Conservation (phyloP, 2,329 filamentous ascomycete genomes). For the Madurella mycetomatis region DNA sequence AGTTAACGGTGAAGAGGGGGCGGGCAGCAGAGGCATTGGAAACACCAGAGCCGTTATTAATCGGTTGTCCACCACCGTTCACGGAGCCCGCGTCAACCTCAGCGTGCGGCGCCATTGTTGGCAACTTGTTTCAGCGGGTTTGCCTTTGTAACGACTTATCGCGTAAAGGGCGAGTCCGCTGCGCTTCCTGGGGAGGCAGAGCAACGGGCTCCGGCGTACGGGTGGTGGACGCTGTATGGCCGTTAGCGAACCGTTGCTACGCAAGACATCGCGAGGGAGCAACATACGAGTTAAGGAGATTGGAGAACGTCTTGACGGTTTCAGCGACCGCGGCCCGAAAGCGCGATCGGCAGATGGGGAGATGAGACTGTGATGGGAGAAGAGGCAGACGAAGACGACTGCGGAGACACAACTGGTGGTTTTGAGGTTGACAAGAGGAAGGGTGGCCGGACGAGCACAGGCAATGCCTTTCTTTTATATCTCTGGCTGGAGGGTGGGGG, state of each 20-base stretch:
- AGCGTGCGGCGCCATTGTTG: constrained; percentile 89
- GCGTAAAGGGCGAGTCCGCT: constrained; percentile 61
- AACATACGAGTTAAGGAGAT: constrained; percentile 90
- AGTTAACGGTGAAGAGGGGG: constrained; percentile 79
- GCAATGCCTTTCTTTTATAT: constrained; percentile 11
- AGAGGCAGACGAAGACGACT: neutral
- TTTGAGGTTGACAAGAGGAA: constrained; percentile 5
- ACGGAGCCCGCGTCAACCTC: constrained; percentile 51
- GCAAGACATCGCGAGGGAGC: neutral
- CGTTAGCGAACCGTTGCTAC: constrained; percentile 3
- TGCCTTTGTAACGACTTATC: constrained; percentile 41
- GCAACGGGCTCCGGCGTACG: constrained; percentile 94
- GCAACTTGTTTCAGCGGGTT: constrained; percentile 22
- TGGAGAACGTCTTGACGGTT: constrained; percentile 95
- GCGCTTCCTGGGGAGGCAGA: constrained; percentile 81
- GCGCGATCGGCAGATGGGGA: constrained; percentile 46
- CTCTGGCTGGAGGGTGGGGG: neutral
- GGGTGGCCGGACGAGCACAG: constrained; percentile 4
- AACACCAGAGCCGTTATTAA: constrained; percentile 44
- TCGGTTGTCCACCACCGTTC: constrained; percentile 55
- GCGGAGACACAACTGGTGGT: neutral
- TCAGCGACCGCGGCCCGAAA: constrained; percentile 54
- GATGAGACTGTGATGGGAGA: constrained; percentile 2
- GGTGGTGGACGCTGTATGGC: constrained; percentile 74
- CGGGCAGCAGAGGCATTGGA: constrained; percentile 43